phyloP scores from a whole-genome alignment of 768 basidiomycete genomes.

The Podaxis carcinomalis region DNA sequence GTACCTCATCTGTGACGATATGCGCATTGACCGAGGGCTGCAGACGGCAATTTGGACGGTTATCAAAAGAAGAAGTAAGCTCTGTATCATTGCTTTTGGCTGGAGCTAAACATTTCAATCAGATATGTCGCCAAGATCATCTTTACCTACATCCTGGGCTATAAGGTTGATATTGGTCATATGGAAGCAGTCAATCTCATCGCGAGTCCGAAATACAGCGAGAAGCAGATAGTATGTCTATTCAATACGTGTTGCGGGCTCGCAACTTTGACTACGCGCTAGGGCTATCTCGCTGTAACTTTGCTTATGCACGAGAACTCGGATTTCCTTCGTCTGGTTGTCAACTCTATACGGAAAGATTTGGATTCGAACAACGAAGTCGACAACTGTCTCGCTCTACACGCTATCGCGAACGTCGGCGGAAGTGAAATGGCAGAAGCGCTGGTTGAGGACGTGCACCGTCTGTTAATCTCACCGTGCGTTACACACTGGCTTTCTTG shows the following conservation, averaged over 20 bases:
- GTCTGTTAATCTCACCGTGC: slow-evolving; percentile 91
- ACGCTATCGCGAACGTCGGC: slow-evolving; percentile 98
- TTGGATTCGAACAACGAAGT: slow-evolving; percentile 92
- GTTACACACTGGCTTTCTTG: slow-evolving; percentile 17
- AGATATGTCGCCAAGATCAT: slow-evolving; percentile 99
- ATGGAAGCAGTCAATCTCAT: slow-evolving; percentile 99
- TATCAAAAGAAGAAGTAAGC: slow-evolving; percentile 91
- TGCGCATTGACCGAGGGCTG: background rate
- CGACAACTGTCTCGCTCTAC: slow-evolving; percentile 93
- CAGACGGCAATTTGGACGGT: slow-evolving; percentile 82
- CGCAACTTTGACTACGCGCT: slow-evolving; percentile 10
- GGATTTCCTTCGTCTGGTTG: slow-evolving; percentile 91
- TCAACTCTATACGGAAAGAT: slow-evolving; percentile 98
- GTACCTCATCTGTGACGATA: background rate
- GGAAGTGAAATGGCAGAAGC: slow-evolving; percentile 99
- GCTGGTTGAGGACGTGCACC: slow-evolving; percentile 88
- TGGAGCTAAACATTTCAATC: slow-evolving; percentile 3
- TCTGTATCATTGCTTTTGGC: background rate
- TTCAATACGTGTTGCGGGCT: background rate
- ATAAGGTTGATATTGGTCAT: slow-evolving; percentile 98
- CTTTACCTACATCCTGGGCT: slow-evolving; percentile 98
- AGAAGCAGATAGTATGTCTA: slow-evolving; percentile 91
- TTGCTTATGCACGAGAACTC: slow-evolving; percentile 99
- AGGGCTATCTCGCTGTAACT: slow-evolving; percentile 98
- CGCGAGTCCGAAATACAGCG: slow-evolving; percentile 91